Base-by-base conservation (phyloP, 2,329 filamentous ascomycete species). In the Scolecobasidium constrictum region DNA sequence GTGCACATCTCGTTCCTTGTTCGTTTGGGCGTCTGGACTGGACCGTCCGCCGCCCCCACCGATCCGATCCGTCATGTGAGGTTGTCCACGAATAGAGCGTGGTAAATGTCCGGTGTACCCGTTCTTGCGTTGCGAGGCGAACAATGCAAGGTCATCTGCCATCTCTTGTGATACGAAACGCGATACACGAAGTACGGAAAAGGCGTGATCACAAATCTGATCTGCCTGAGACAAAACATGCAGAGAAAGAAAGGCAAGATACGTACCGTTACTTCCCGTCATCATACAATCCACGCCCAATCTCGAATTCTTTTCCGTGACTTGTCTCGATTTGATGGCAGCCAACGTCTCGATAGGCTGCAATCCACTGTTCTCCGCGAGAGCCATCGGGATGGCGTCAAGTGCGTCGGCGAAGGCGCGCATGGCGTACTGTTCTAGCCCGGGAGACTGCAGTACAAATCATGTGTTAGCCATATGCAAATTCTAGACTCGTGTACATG, bases 341-440 rank as follows among this genome's bases (percentile, higher is more conserved):
- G 92, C 90, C 44, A 98, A 75, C 5, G 90, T 94, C 56, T 95
- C 87, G 54, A 98, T 98, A 13, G 92, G 86, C 66, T 86, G 94
- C 49, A 96, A 72, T 48, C 92, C 92, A 52, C 86, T 94, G 74
- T 98, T 98, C 74, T 98, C 90, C 7, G 92, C 88, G 47, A 98
- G 74, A 2, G 92, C 86, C 86, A 98, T 92, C 23, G 92, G 92
- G 1, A 98, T 75, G 2, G 85, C 75, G 63, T 98, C 92, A 26
- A 98, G 77, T 4, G 92, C 93, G 64, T 96, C 90, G 47, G 92
- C 78, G 60, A 98, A 98, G 18, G 92, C 92, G 48, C 92, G 85
- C 90, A 98, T 98, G 51, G 90, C 88, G 64, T 98, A 98, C 67
- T 98, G 92, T 67, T 95, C 90, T 31, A 98, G 77, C n/a, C 92